Conservation (phyloP, 352 stramenopile genomes). For the Pythium brachiatum region DNA sequence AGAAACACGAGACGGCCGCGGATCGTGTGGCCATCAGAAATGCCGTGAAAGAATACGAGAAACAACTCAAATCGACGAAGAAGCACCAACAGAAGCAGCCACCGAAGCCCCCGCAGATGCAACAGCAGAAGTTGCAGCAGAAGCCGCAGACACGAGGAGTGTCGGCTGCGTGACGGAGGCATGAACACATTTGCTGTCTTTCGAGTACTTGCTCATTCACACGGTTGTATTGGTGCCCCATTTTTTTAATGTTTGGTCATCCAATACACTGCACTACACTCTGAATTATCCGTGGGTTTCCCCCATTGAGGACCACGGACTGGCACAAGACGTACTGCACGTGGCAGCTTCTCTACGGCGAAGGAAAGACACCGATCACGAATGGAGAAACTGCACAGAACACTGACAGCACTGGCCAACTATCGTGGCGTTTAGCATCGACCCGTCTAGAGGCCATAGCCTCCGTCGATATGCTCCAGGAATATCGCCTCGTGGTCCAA, state of each 20-base stretch:
- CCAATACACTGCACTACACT: too few species aligned
- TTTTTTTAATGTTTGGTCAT: too few species aligned
- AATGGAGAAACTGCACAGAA: background rate
- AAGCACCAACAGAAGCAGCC: background rate
- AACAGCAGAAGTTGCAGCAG: too few species aligned
- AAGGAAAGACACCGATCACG: background rate
- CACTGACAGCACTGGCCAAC: background rate
- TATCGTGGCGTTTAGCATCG: background rate
- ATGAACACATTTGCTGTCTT: too few species aligned
- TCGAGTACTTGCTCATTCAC: too few species aligned
- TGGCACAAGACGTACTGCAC: background rate
- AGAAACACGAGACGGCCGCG: conserved; percentile 6
- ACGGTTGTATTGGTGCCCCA: too few species aligned
- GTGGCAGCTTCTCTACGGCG: background rate
- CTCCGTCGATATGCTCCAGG: background rate
- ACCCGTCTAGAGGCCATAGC: background rate
- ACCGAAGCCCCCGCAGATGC: too few species aligned
- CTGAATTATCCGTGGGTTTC: too few species aligned
- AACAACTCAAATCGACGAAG: too few species aligned
- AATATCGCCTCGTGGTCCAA: background rate
- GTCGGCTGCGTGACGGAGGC: too few species aligned
- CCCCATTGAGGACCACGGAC: too few species aligned
- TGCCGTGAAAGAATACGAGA: background rate
- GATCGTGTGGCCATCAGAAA: background rate
- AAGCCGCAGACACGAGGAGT: too few species aligned